Base-by-base conservation (phyloP, 116 monocot species). In the Trichopus zeylanicus region DNA sequence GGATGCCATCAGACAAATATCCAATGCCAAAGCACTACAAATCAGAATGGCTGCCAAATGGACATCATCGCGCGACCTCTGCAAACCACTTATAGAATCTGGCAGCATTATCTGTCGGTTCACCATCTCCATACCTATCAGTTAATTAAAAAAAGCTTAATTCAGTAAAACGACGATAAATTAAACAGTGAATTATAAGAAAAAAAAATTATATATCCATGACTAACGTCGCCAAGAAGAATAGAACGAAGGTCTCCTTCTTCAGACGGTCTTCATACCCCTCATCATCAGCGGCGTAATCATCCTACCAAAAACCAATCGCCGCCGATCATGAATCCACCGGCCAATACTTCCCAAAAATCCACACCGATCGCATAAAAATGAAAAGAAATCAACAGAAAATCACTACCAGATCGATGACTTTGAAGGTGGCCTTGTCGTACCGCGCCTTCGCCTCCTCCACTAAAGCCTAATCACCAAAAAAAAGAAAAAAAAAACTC, bases 31-130 rank as follows among this genome's bases (percentile, higher is more conserved):
- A 47, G 31, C 0, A 30, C 3, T 32, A 18, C 19, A 30, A n/a
- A 31, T 19, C 15, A 6, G 16, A 56, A 20, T 21, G 22, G 3
- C n/a, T 20, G 23, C 19, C 19, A n/a, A 31, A 24, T 20, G 6
- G 26, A 26, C 29, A 31, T 59, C 0, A n/a, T 27, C 5, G 38
- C 59, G 18, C 25, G 56, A 94, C 95, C 89, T 90, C 95, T 16
- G 81, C 74, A 48, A 95, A 95, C 95, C 90, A 95, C 81, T 81
- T 89, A 60, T 83, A 89, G 56, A 89, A 95, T 57, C 83, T 83
- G 13, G 95, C 89, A 18, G 90, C 95, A 77, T 95, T 95, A 68
- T 95, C 95, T 35, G 95, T 95, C 16, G 95, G 95, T 48, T 95
- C 95, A 6, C 94, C 95, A 66, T 95, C 95, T 39, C 95, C 95